Evolutionary conservation across 2,329 filamentous ascomycete species (phyloP).

Genomic region (Blumeria hordei): DNA sequence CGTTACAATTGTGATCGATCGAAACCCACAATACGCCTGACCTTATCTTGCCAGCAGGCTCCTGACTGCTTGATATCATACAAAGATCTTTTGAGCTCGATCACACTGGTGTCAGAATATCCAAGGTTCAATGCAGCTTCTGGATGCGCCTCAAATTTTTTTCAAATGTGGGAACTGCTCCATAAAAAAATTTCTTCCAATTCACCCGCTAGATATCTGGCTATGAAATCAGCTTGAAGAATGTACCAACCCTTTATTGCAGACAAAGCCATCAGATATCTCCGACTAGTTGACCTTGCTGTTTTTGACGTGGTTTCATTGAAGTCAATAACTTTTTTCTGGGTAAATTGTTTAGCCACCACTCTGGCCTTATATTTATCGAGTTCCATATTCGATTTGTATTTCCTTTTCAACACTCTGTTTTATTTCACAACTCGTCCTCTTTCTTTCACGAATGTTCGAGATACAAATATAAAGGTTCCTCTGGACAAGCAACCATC

Average conservation of each 20-base stretch:
- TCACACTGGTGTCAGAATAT: too few relatives aligned
- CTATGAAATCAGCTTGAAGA: not conserved
- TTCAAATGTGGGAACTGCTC: not conserved
- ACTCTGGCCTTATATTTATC: not conserved
- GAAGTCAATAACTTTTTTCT: not conserved
- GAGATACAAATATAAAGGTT: too few relatives aligned
- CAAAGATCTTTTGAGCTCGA: not conserved
- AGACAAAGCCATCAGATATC: not conserved
- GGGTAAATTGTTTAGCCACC: not conserved
- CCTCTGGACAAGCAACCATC: too few relatives aligned
- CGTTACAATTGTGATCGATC: too few relatives aligned
- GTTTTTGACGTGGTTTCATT: not conserved
- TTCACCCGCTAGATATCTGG: not conserved
- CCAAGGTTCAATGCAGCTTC: too few relatives aligned
- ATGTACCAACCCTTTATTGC: not conserved
- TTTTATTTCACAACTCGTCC: too few relatives aligned
- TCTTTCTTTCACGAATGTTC: too few relatives aligned
- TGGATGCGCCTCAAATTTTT: too few relatives aligned
- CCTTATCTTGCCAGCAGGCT: not conserved
- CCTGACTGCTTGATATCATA: not conserved
- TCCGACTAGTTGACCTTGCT: not conserved
- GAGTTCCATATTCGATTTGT: not conserved
- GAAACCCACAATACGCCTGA: too few relatives aligned
- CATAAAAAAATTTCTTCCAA: not conserved
- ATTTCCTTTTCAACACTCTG: not conserved